Conservation (phyloP, 2,329 filamentous ascomycete species). For the Pseudogymnoascus sp. region DNA sequence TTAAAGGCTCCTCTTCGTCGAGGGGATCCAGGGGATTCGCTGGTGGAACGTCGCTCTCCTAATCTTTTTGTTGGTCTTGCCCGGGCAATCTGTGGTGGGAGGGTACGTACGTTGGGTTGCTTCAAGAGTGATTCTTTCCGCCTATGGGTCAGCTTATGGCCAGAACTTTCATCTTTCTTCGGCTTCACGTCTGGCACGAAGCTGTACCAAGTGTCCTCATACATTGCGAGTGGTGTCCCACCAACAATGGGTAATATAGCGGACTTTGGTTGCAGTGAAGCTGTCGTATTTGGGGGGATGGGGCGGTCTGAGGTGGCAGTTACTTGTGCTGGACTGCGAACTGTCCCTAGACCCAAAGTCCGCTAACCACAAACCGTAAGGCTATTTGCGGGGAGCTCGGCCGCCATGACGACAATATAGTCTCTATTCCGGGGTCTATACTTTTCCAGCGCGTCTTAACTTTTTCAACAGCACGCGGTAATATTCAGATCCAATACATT, state of each 20-base stretch:
- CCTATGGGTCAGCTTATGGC: slow-evolving; percentile 46
- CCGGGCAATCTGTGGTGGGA: slow-evolving; percentile 26
- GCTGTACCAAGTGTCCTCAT: slow-evolving; percentile 79
- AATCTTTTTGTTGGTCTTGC: slow-evolving; percentile 33
- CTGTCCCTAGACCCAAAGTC: slow-evolving; percentile 1
- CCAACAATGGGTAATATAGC: slow-evolving; percentile 4
- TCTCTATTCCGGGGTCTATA: not conserved
- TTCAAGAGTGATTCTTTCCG: slow-evolving; percentile 64
- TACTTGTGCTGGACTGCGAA: not conserved
- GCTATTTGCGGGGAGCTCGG: slow-evolving; percentile 7
- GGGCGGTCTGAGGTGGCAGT: slow-evolving; percentile 7
- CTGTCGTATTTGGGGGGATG: slow-evolving; percentile 6
- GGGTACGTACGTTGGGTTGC: slow-evolving; percentile 50
- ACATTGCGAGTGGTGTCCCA: slow-evolving; percentile 44
- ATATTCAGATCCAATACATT: not conserved
- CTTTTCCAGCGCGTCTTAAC: not conserved
- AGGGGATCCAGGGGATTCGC: slow-evolving; percentile 50
- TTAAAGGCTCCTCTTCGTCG: slow-evolving; percentile 48
- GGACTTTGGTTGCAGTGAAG: not conserved
- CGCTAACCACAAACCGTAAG: slow-evolving; percentile 1
- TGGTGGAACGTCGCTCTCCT: slow-evolving; percentile 46
- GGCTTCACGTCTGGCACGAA: slow-evolving; percentile 58
- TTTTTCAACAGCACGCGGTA: not conserved
- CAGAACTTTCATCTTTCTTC: slow-evolving; percentile 40
- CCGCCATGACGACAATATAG: slow-evolving; percentile 7